Conservation (phyloP, 176 grass and related monocot species). For the Saccharum officinarum region DNA sequence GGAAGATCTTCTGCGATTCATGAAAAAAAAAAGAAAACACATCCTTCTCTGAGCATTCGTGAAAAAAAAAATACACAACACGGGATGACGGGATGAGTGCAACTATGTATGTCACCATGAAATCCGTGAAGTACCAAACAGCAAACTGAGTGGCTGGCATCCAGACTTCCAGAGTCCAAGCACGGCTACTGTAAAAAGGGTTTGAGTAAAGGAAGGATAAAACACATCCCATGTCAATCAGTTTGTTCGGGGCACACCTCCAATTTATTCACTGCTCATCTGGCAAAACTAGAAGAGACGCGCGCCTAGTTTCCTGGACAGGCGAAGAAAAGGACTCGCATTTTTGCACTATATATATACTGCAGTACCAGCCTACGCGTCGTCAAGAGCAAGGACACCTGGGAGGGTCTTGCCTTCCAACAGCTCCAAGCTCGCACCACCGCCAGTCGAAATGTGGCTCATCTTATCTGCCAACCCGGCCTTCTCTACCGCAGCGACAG, state of each 20-base stretch:
- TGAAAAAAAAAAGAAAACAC: too few species aligned
- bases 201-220: background rate
- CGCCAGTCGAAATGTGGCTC: slow-evolving; percentile 91
- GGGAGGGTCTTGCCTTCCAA: slow-evolving; percentile 79
- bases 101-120: too few species aligned
- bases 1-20: too few species aligned
- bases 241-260: slow-evolving; percentile 11
- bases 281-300: slow-evolving; percentile 3
- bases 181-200: background rate
- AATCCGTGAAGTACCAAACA: too few species aligned
- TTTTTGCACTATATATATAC: background rate
- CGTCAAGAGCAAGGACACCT: slow-evolving; percentile 76
- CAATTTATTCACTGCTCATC: slow-evolving; percentile 33
- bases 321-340: background rate
- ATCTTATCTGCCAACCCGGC: slow-evolving; percentile 68
- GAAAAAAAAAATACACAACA: too few species aligned
- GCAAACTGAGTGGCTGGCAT: background rate
- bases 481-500: slow-evolving; percentile 86
- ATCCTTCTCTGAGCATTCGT: too few species aligned
- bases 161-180: background rate
- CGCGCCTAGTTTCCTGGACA: background rate
- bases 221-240: background rate
- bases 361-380: slow-evolving; percentile 44
- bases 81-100: too few species aligned
- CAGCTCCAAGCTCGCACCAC: slow-evolving; percentile 79